phyloP scores from a whole-genome alignment of 1,139 yeast species.

The Geotrichum klebahnii region DNA sequence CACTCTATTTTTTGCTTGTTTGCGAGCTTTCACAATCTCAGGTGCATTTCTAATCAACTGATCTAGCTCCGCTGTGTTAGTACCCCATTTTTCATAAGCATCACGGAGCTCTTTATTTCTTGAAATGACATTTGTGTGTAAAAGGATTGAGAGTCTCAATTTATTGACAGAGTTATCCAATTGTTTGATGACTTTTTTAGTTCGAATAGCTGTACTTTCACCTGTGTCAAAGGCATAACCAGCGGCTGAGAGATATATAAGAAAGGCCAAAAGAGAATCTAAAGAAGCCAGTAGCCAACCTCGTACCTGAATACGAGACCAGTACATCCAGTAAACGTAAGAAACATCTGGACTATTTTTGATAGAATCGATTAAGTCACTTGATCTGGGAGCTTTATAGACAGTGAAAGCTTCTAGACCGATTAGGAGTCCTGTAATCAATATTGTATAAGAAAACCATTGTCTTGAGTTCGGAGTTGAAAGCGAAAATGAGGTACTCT shows the following conservation, averaged over 20 bases:
- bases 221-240: slow-evolving; percentile 27
- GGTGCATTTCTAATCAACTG: slow-evolving; percentile 1
- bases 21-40: slow-evolving; percentile 16
- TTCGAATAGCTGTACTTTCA: slow-evolving; percentile 13
- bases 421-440: slow-evolving; percentile 14
- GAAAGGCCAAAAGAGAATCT: slow-evolving; percentile 23
- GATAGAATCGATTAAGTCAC: slow-evolving; percentile 4
- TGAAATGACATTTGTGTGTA: slow-evolving; percentile 21
- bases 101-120: slow-evolving; percentile 13
- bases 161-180: slow-evolving; percentile 11
- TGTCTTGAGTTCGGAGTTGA: slow-evolving; percentile 22
- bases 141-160: slow-evolving; percentile 18
- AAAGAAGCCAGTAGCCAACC: slow-evolving; percentile 22
- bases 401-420: slow-evolving; percentile 21
- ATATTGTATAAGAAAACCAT: slow-evolving; percentile 23
- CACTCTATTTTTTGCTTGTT: slow-evolving; percentile 18
- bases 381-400: slow-evolving; percentile 18
- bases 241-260: slow-evolving; percentile 26
- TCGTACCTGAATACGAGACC: slow-evolving; percentile 24
- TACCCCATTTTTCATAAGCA: slow-evolving; percentile 19
- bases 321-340: slow-evolving; percentile 27
- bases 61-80: not conserved
- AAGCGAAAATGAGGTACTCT: slow-evolving; percentile 3
- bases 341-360: slow-evolving; percentile 18
- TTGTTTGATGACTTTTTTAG: slow-evolving; percentile 5